phyloP scores from a whole-genome alignment of 805 yeast species.

The Groenewaldozyma salmanticensis region DNA sequence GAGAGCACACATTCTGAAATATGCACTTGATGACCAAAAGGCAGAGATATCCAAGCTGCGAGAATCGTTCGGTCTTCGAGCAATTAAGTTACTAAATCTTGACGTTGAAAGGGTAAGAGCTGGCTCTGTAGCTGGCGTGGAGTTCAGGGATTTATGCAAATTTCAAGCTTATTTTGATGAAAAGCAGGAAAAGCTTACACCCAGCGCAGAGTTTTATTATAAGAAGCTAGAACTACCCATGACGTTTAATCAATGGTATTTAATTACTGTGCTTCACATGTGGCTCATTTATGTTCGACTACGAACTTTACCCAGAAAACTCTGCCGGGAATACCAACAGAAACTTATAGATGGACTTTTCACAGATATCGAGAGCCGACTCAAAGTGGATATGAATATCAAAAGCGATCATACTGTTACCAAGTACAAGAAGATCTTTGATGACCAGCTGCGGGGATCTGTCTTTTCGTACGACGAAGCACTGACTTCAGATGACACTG shows the following conservation, averaged over 20 bases:
- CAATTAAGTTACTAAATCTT: conserved; percentile 38
- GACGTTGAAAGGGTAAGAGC: conserved; percentile 92
- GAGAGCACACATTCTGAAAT: conserved; percentile 19
- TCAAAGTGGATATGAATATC: conserved; percentile 80
- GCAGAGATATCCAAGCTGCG: background rate
- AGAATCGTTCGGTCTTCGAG: background rate
- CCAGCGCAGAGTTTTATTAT: conserved; percentile 75
- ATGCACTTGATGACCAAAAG: background rate
- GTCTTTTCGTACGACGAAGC: conserved; percentile 92
- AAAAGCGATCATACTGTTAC: conserved; percentile 73
- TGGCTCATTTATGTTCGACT: conserved; percentile 93
- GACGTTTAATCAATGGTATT: conserved; percentile 95
- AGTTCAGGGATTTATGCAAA: conserved; percentile 79
- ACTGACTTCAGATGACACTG: conserved; percentile 49
- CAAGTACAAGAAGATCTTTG: conserved; percentile 79
- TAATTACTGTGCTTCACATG: conserved; percentile 78
- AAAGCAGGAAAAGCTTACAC: conserved; percentile 35
- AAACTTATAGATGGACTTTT: conserved; percentile 82
- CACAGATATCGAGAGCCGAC: conserved; percentile 77
- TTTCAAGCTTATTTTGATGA: conserved; percentile 45
- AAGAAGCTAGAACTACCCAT: conserved; percentile 72
- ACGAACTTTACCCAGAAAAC: conserved; percentile 91
- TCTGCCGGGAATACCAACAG: conserved; percentile 85
- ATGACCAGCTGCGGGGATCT: conserved; percentile 80
- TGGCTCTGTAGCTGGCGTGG: conserved; percentile 89